phyloP scores from a whole-genome alignment of 78 protist species.

The Andalucia godoyi region DNA sequence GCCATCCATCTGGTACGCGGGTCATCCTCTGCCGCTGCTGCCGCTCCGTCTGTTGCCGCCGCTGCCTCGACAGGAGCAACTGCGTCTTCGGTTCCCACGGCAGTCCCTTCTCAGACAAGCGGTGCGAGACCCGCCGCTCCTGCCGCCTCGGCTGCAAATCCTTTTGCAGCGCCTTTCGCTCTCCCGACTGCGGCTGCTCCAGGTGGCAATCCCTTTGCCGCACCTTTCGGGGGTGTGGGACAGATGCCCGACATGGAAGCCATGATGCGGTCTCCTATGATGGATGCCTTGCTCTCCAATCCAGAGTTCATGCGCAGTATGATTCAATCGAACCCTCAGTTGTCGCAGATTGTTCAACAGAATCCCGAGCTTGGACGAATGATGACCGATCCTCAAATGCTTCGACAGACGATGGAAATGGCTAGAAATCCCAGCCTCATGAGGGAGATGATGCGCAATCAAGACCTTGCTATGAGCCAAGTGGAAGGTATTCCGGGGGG shows the following conservation, averaged over 20 bases:
- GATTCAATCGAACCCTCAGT: constrained; percentile 60
- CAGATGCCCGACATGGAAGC: constrained; percentile 48
- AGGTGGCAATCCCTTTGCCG: not conserved
- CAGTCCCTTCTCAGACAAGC: not conserved
- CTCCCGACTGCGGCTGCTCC: not conserved
- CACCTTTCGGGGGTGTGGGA: constrained; percentile 16
- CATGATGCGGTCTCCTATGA: constrained; percentile 48
- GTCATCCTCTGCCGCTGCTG: constrained; percentile 9
- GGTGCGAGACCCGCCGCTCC: not conserved
- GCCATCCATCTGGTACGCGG: constrained; percentile 65
- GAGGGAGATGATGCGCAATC: constrained; percentile 74
- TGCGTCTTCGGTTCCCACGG: constrained; percentile 11
- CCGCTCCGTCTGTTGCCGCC: not conserved
- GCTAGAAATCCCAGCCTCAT: constrained; percentile 71
- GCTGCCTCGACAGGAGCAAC: constrained; percentile 27
- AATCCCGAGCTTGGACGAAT: constrained; percentile 76
- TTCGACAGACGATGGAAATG: constrained; percentile 61
- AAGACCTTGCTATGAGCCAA: constrained; percentile 73
- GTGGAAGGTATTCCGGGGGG: constrained; percentile 76
- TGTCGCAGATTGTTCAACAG: constrained; percentile 52
- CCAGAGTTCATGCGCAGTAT: constrained; percentile 61
- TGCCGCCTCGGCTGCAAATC: not conserved
- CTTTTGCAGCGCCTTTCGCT: not conserved
- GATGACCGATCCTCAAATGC: constrained; percentile 56
- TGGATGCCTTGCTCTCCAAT: constrained; percentile 41